phyloP scores from a whole-genome alignment of 2,329 filamentous ascomycete genomes.

The Xylariaceae sp. region DNA sequence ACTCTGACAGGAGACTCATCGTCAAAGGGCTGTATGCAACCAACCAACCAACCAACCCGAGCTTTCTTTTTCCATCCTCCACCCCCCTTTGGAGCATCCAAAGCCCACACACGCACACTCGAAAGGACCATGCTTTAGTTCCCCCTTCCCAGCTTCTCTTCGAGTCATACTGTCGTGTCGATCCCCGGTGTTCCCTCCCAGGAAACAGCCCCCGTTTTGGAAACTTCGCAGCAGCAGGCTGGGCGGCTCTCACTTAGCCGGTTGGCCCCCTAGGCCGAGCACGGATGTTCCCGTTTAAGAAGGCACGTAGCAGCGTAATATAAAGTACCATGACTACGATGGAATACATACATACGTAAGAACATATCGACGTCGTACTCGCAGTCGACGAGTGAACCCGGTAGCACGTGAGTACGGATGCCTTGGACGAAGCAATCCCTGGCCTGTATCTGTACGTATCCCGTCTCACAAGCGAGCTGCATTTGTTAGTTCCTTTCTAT shows the following conservation, averaged over 20 bases:
- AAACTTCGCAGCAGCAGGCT: no score
- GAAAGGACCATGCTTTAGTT: background rate
- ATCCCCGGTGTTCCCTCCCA: no score
- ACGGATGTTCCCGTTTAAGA: constrained; percentile 19
- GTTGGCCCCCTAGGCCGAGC: constrained; percentile 11
- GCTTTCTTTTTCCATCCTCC: background rate
- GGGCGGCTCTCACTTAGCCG: constrained; percentile 6
- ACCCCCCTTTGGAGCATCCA: background rate
- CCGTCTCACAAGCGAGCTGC: background rate
- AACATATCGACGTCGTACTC: no score
- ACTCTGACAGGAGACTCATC: background rate
- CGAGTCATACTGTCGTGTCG: no score
- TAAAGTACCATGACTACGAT: no score
- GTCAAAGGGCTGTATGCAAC: background rate
- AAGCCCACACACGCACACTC: background rate
- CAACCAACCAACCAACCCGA: background rate
- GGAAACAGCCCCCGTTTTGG: no score
- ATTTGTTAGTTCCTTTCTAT: background rate
- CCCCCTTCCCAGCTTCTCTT: no score
- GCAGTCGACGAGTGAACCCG: background rate
- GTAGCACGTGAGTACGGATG: background rate
- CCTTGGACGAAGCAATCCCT: background rate
- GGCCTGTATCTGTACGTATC: no score
- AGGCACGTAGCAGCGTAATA: background rate
- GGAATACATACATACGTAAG: no score